Conservation (phyloP, 495 filamentous ascomycete genomes). For the Neurospora africana region DNA sequence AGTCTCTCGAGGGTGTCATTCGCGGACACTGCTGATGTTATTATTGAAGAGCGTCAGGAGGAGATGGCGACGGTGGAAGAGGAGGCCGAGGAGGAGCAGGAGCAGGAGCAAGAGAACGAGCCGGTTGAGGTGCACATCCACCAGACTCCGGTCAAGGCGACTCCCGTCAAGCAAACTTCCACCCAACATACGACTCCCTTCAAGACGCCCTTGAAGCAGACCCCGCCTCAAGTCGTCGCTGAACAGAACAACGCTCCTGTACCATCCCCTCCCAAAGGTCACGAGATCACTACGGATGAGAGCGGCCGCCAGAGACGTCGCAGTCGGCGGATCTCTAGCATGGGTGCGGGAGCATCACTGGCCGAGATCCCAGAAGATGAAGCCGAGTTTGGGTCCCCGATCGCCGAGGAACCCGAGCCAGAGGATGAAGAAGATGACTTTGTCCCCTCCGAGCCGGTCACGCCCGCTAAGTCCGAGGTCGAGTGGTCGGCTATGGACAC, state of each 20-base stretch:
- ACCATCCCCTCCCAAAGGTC: neutral
- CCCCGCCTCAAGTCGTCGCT: neutral
- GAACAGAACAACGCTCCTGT: neutral
- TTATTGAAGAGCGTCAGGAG: neutral
- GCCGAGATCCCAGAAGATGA: neutral
- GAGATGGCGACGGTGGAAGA: constrained; percentile 9
- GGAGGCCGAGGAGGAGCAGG: constrained; percentile 12
- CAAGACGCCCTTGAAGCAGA: neutral
- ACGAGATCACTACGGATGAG: neutral
- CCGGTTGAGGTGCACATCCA: constrained; percentile 8
- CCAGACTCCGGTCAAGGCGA: neutral
- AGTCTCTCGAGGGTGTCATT: constrained; percentile 39
- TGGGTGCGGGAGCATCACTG: neutral
- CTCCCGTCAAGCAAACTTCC: neutral
- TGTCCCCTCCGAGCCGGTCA: constrained; percentile 8
- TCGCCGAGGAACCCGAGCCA: neutral
- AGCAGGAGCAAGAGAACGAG: constrained; percentile 11
- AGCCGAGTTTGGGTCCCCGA: neutral
- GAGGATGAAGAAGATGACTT: neutral
- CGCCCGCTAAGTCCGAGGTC: constrained; percentile 27
- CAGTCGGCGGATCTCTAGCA: neutral
- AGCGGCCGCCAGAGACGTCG: neutral
- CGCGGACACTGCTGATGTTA: neutral
- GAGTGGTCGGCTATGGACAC: constrained; percentile 43
- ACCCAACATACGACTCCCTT: neutral